Base-by-base conservation (phyloP, 2,329 filamentous ascomycete species). In the Calonectria crousiana region DNA sequence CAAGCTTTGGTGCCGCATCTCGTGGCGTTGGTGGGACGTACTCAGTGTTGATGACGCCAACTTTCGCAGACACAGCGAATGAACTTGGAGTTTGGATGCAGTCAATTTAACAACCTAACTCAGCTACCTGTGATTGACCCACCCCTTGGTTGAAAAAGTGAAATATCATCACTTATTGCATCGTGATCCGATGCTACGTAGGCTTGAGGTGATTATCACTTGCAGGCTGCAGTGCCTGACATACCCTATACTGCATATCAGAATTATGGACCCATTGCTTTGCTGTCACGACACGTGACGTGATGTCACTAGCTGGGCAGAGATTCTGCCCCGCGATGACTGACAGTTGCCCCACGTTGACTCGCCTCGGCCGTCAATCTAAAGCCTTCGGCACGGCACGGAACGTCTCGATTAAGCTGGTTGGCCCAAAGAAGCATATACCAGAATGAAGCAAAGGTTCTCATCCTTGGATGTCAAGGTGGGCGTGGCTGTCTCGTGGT, bases 401-500 rank as follows among this genome's bases (percentile, higher is more conserved):
- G 74, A 73, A 41, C 51, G 58, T 66, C 41, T 62, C 47, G 36
- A 75, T 23, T 67, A 52, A 41, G 26, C 51, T 34, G 32, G 20
- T 49, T 71, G 69, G 56, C 52, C 32, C 34, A 51, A 38, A 47
- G 32, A 67, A 73, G 64, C 28, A 20, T 60, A 73, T 71, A 69
- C 71, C 80, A 88, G 81, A 66, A 95, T 95, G 93, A 95, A 95
- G 89, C 93, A 95, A 84, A 88, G 93, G 78, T 95, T 95, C 84
- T 95, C 93, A 16, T 95, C 93, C n/a, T 84, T 95, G 72, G 94
- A 95, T 82, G 93, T 95, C 80, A 94, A 93, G 87, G 92, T 92
- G 82, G 44, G 74, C 28, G 26, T 26, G 28, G 18, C 52, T 38
- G 11, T 28, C 56, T 20, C 2, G 26, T n/a, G 20, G 30, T 18